Base-by-base conservation (phyloP, 441 rosid genomes). In the Erodium texanum region DNA sequence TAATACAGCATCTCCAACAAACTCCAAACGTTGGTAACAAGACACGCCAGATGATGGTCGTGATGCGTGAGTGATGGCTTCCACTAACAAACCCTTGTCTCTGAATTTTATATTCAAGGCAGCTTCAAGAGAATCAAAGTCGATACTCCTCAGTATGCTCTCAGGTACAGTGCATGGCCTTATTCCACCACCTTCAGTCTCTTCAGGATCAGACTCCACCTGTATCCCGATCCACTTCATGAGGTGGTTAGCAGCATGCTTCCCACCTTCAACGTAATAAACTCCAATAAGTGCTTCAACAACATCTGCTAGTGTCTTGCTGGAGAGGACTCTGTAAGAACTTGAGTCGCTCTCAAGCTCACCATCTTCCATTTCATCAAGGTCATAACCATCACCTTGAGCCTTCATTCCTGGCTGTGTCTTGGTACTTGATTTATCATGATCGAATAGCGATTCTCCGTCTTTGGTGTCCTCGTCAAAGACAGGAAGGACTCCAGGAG, bases 231-330 rank as follows among this genome's bases (percentile, higher is more conserved):
- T 80, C 99, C 99, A 95, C 73, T 84, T 87, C 99, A 95, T 95
- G 59, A 95, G 82, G 81, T 95, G 92, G 82, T 95, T 90, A 11
- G 97, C 98, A 34, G 96, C 95, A 68, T 24, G 52, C 75, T 95
- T 95, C 72, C 97, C 86, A 23, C 94, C 93, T 83, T 92, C 99
- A 63, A 95, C 98, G 41, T 95, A 95, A 71, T 95, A 95, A 70
- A 95, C 88, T 74, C 98, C 99, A 20, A 95, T 95, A 67, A 95
- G 79, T 69, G 98, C 98, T 84, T 95, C 98, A 61, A 95, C 99
- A 23, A 95, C 99, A 80, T 95, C 98, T 58, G 99, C 99, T 69
- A 95, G 74, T 15, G 99, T 95, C 84, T 95, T 95, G 89, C 97
- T 92, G 27, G 98, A 95, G 64, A 95, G 88, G 67, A 95, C 99